Evolutionary conservation across 331 rosid genomes (phyloP).

Genomic region (Prunus yedoensis): DNA sequence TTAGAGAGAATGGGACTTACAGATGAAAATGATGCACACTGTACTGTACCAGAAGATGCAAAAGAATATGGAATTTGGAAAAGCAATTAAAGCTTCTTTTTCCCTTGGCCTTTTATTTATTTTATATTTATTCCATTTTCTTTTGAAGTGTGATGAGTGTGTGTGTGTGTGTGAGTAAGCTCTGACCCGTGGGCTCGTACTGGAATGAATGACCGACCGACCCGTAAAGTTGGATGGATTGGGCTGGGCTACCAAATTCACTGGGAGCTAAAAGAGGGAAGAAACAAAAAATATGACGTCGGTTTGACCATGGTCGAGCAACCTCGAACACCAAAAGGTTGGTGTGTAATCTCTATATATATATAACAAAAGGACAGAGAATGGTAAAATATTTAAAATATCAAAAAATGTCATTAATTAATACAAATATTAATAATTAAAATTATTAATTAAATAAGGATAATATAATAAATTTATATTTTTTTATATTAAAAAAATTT

Average conservation of each 20-base stretch:
- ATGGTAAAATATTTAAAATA: too few species aligned
- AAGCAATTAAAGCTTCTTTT: slow-evolving; percentile 8
- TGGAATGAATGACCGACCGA: background rate
- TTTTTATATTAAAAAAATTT: too few species aligned
- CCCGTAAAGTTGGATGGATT: background rate
- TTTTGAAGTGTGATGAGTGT: background rate
- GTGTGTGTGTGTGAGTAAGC: background rate
- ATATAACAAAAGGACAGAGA: too few species aligned
- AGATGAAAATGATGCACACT: slow-evolving; percentile 10
- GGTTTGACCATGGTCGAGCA: too few species aligned
- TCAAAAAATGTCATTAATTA: too few species aligned
- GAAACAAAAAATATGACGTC: too few species aligned
- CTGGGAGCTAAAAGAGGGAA: too few species aligned
- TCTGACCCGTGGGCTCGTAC: background rate
- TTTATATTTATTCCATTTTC: background rate
- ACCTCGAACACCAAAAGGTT: too few species aligned
- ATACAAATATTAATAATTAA: too few species aligned
- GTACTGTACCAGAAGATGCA: background rate
- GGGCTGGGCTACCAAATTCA: background rate
- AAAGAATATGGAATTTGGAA: slow-evolving; percentile 7
- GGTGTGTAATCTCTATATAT: too few species aligned
- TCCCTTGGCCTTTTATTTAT: background rate
- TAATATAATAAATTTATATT: too few species aligned
- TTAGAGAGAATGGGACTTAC: slow-evolving; percentile 27
- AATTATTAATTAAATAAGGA: too few species aligned